Evolutionary conservation across 768 basidiomycete species (phyloP).

Genomic region (Exidia glandulosa): DNA sequence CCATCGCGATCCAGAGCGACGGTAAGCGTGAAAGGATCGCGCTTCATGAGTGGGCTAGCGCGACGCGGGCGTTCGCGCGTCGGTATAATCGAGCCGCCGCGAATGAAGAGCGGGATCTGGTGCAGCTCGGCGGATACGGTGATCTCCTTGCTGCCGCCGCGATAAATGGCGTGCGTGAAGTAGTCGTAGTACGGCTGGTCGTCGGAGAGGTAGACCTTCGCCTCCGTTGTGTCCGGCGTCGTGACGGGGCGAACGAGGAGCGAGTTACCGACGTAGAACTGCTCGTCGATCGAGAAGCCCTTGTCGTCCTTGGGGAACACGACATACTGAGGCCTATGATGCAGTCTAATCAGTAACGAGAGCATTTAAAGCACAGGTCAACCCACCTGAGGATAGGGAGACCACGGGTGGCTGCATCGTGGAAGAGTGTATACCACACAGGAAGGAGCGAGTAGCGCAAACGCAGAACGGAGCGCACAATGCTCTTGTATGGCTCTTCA

Average conservation of each 20-base stretch:
- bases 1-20: conserved; percentile 57
- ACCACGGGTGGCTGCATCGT: conserved; percentile 72
- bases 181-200: conserved; percentile 89
- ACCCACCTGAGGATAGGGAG: conserved; percentile 71
- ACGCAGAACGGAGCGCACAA: conserved; percentile 66
- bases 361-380: background rate
- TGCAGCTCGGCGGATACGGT: conserved; percentile 72
- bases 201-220: conserved; percentile 76
- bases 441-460: conserved; percentile 81
- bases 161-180: conserved; percentile 59
- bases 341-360: background rate
- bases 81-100: conserved; percentile 82
- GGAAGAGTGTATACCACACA: conserved; percentile 97
- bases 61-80: conserved; percentile 82
- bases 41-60: conserved; percentile 76
- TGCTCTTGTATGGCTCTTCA: conserved; percentile 79
- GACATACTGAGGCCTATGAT: conserved; percentile 81
- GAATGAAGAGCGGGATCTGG: conserved; percentile 75
- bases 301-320: conserved; percentile 80
- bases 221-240: conserved; percentile 52
- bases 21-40: conserved; percentile 86
- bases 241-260: conserved; percentile 88
- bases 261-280: conserved; percentile 82
- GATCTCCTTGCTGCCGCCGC: conserved; percentile 55
- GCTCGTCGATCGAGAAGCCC: conserved; percentile 87